Base-by-base conservation (phyloP, 1,139 yeast genomes). In the Maudiozyma humilis region DNA sequence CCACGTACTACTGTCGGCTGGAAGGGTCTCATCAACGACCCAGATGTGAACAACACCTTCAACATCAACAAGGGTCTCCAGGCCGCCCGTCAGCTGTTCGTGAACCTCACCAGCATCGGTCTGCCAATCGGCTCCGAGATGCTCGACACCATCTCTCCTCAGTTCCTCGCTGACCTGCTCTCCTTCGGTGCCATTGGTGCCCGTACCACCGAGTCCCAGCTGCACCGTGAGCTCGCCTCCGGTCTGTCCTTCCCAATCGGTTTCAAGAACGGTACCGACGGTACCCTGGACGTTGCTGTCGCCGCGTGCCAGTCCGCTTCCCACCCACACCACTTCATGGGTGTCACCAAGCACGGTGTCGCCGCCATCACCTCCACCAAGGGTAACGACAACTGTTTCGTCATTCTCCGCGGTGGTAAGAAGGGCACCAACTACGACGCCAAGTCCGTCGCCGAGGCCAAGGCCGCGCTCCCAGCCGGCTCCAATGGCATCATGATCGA, bases 1-100 rank as follows among this genome's bases (percentile, higher is more conserved):
- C 98, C 98, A 60, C 81, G 98, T 71, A 91, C 98, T 51, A 91
- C 97, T 29, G 97, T 91, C 44, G 98, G 98, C 52, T 91, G 98
- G 98, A 91, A 91, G 71, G 98, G 98, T 53, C 73, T 91, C 61
- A 88, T 91, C 64, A 91, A 91, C 65, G 98, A 91, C 66, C 98
- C 98, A 36, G 95, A 88, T 62, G 79, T 89, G 51, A 89, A 91
- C 69, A 83, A 86, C 59, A 75, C 95, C 42, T 91, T 83, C 77
- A 85, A 89, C 65, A 91, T 91, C 66, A 91, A 91, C 76, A 87
- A 89, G 69, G 98, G 98, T 58, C 73, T 91, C 57, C 78, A 88
- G 60, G 78, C 86, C 41, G 79, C 96, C 13, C 79, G 98, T 69
- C 79, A 84, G 62, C 75, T 91, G 63, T 91, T 85, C 67, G 79